Evolutionary conservation across 768 basidiomycete genomes (phyloP), one percentile per base, ranked within the genome.

Genomic region (Naganishia vishniacii): DNA sequence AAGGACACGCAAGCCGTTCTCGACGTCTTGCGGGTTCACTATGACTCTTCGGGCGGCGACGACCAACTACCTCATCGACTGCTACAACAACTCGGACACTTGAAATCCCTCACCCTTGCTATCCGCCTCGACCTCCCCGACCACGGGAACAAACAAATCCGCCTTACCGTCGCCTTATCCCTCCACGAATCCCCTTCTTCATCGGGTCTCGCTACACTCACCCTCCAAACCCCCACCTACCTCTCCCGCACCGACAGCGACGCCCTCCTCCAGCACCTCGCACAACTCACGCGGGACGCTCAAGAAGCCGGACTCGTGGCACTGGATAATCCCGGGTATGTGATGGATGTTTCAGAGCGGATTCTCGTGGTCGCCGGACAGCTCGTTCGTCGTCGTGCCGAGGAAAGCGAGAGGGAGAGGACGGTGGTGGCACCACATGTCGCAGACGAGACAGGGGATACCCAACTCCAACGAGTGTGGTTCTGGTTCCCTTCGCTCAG

Each of bases 401-500:
- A 37, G 8, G 34, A 37, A 37, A 25, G 32, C 25, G 6, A 11
- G 45, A 62, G 18, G 26, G 29, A 16, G 42, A 44, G 34, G 59
- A 64, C 4, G 18, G n/a, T n/a, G n/a, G n/a, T n/a, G n/a, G n/a
- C n/a, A n/a, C n/a, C n/a, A n/a, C n/a, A n/a, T n/a, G n/a, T n/a
- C n/a, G n/a, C n/a, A n/a, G n/a, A n/a, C n/a, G n/a, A n/a, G n/a
- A n/a, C n/a, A n/a, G n/a, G n/a, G n/a, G n/a, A n/a, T n/a, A n/a
- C n/a, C n/a, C 51, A 56, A 9, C 70, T 75, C 28, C 71, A 74
- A 48, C 62, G 79, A 23, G 75, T 77, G 0, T 80, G 78, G 78
- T 75, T 77, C 62, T 78, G 75, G 75, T 75, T 80, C 63, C 77
- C 77, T 9, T 70, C 71, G 7, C 60, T 80, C 8, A 73, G 72